Evolutionary conservation across 352 stramenopile species (phyloP).

Genomic region (Halophytophthora batemanensis): DNA sequence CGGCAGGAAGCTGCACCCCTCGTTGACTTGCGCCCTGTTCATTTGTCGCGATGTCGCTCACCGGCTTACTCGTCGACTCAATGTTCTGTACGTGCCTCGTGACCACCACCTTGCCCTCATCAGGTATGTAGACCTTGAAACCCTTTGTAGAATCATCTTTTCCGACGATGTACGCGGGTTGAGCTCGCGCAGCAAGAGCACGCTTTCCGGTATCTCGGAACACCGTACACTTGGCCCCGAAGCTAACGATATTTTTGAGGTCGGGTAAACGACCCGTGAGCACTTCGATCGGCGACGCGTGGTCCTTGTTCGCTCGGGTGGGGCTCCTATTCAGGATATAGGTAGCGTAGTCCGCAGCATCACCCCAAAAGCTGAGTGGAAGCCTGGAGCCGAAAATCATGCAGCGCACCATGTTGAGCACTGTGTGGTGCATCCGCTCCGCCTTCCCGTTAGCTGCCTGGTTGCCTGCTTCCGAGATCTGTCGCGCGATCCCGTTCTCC

Average conservation of each 20-base stretch:
- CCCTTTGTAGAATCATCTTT: conserved; percentile 12
- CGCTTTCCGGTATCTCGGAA: conserved; percentile 8
- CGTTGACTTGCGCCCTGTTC: too few relatives aligned
- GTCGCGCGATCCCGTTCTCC: conserved; percentile 8
- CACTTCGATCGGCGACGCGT: conserved; percentile 4
- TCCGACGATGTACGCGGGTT: conserved; percentile 9
- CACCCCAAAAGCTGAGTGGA: conserved; percentile 19
- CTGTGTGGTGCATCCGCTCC: conserved; percentile 26
- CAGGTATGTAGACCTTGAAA: conserved; percentile 14
- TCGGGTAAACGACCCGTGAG: conserved; percentile 2
- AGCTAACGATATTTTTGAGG: conserved; percentile 5
- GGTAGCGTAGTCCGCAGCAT: conserved; percentile 19
- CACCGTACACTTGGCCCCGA: conserved; percentile 4
- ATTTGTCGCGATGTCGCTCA: not conserved
- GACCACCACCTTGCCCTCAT: conserved; percentile 3
- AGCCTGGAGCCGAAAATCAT: conserved; percentile 28
- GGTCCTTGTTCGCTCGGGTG: conserved; percentile 6
- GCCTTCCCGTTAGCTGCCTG: conserved; percentile 30
- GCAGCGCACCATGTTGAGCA: conserved; percentile 26
- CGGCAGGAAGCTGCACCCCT: too few relatives aligned
- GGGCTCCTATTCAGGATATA: conserved; percentile 29
- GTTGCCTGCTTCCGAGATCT: conserved; percentile 22
- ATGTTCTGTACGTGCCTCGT: conserved; percentile 18
- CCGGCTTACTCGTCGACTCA: not conserved
- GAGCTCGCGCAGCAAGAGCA: not conserved